phyloP scores from a whole-genome alignment of 352 stramenopile species.

The Pythium dissotocum region DNA sequence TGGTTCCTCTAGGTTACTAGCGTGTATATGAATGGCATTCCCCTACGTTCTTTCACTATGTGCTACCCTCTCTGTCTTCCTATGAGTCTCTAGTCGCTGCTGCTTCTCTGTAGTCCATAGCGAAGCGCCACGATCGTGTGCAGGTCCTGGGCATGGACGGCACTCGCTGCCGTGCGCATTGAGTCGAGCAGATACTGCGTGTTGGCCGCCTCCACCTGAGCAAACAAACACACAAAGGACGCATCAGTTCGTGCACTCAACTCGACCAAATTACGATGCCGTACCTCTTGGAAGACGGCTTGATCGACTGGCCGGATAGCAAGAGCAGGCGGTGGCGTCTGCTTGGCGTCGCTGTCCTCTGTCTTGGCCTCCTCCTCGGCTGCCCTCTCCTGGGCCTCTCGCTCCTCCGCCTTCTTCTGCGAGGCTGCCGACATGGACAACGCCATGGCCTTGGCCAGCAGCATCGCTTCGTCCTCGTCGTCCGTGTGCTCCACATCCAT shows the following conservation, averaged over 20 bases:
- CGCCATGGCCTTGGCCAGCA: slow-evolving; percentile 87
- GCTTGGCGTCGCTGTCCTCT: not conserved
- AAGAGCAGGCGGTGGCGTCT: not conserved
- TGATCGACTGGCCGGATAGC: slow-evolving; percentile 32
- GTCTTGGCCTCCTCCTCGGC: slow-evolving; percentile 29
- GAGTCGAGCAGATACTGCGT: slow-evolving; percentile 52
- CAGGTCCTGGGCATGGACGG: slow-evolving; percentile 63
- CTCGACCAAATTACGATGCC: not conserved
- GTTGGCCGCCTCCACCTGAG: slow-evolving; percentile 72
- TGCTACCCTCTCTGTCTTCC: not conserved
- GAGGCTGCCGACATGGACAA: slow-evolving; percentile 83
- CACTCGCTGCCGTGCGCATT: slow-evolving; percentile 49
- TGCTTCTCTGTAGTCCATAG: slow-evolving; percentile 32
- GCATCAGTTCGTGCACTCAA: slow-evolving; percentile 7
- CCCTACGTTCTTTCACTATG: not conserved
- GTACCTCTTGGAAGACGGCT: slow-evolving; percentile 62
- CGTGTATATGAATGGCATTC: slow-evolving; percentile 3
- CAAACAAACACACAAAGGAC: slow-evolving; percentile 9
- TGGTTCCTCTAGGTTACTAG: not conserved
- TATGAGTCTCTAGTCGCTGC: slow-evolving; percentile 2
- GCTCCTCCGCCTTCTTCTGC: slow-evolving; percentile 36
- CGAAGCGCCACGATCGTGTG: slow-evolving; percentile 60
- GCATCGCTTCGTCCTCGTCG: slow-evolving; percentile 79
- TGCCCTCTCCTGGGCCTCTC: slow-evolving; percentile 30
- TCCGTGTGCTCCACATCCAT: slow-evolving; percentile 30